Evolutionary conservation across 768 basidiomycete species (phyloP), one percentile per base, ranked within the genome.

Genomic region (Xerocomellus dryophilus): DNA sequence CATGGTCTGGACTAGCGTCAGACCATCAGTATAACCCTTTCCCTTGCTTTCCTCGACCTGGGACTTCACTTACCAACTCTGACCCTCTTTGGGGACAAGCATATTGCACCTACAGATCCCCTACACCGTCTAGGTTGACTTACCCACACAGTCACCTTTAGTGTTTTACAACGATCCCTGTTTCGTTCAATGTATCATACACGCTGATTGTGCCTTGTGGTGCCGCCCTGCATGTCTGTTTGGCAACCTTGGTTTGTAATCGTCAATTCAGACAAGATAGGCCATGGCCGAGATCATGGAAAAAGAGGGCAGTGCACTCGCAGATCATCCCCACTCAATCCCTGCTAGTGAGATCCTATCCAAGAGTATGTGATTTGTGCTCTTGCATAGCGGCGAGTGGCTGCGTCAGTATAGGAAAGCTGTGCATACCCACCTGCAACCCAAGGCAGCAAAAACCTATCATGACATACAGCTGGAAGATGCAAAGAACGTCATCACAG

Each of bases 281-380:
- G 81, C 80, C 5, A 78, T 80, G 0, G 71, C 77, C 1, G 81
- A 84, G 10, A 78, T 84, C 41, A 79, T 84, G 81, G 82, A 84
- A 63, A 79, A 80, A 50, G 78, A 81, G 53, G 82, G 82, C 0
- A 75, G 74, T 0, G 61, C 70, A 0, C 68, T 79, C 12, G 76
- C 70, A 0, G 82, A 84, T 58, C 68, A 82, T 43, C 83, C 83
- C 8, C 62, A 62, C 2, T 75, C 68, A 35, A 77, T 85, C 32
- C 73, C 82, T 1, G 81, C 78, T 0, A 78, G 79, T 0, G 81
- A 83, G 42, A 73, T 79, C 0, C 66, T 83, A 0, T 79, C 76
- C 0, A 78, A 77, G 2, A 80, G 77, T 0, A 77, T 83, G 78
- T 66, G 81, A 20, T 67, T 79, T 25, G 44, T 82, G 39, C 67